Evolutionary conservation across 495 filamentous ascomycete genomes (phyloP).

Genomic region (Aspergillus cristatus): DNA sequence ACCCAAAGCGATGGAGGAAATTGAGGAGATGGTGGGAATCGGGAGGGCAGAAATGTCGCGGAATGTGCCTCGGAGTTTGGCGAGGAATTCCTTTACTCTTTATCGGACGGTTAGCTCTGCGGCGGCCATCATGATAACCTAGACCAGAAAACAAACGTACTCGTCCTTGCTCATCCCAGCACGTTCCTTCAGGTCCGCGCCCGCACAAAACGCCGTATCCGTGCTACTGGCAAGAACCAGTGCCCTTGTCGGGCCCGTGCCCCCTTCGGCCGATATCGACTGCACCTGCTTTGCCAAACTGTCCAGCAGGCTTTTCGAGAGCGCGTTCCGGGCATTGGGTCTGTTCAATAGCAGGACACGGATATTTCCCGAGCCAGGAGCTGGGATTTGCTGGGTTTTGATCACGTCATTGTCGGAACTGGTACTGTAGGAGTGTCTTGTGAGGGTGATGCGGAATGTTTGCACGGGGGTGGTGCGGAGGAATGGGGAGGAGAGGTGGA

Average conservation of each 20-base stretch:
- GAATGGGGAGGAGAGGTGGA: conserved; percentile 14
- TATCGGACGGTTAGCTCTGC: conserved; percentile 2
- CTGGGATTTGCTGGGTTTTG: conserved; percentile 60
- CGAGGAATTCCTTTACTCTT: conserved; percentile 62
- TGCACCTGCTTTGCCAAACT: conserved; percentile 61
- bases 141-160: conserved; percentile 17
- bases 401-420: conserved; percentile 45
- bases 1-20: conserved; percentile 74
- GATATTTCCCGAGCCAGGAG: conserved; percentile 75
- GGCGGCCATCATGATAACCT: too few relatives aligned
- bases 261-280: conserved; percentile 57
- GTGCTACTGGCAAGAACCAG: conserved; percentile 70
- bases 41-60: conserved; percentile 56
- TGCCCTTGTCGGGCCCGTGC: conserved; percentile 57
- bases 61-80: conserved; percentile 63
- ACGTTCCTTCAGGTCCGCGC: conserved; percentile 89
- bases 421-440: conserved; percentile 24
- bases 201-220: conserved; percentile 82
- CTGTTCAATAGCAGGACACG: conserved; percentile 80
- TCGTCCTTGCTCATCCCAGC: conserved; percentile 62
- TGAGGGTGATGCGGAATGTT: conserved; percentile 21
- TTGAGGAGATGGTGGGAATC: conserved; percentile 80
- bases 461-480: conserved; percentile 13
- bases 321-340: conserved; percentile 76
- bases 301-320: conserved; percentile 67